Base-by-base conservation (phyloP, 345 rosid species). In the Pugionium cornutum region DNA sequence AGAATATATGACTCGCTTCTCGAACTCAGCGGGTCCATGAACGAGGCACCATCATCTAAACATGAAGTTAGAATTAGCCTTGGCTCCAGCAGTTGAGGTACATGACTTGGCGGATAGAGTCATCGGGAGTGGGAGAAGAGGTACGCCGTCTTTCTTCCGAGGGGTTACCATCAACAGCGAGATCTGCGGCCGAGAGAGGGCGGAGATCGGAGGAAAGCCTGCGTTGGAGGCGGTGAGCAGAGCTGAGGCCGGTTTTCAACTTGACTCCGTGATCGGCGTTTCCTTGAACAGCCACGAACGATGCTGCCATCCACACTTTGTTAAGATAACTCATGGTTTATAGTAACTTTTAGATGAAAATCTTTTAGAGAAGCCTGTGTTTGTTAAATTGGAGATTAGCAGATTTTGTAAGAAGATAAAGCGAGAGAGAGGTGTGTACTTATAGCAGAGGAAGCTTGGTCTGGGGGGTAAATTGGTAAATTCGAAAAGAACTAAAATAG, bases 71-170 rank as follows among this genome's bases (percentile, higher is more conserved):
- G 5, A 44, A 18, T 62, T 45, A 80, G 58, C 85, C 83, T 75
- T 84, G 96, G 26, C 91, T 88, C 98, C 98, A 91, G 77, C 98
- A 92, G 64, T 79, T 89, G 36, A 92, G 67, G 83, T 84, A 88
- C 98, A 92, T 92, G 52, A 89, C 92, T 37, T 73, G 84, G 25
- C 83, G 86, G 64, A 89, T 48, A 6, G 97, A 83, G 52, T 89
- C 98, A 8, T 92, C 98, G 2, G 74, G 32, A 62, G 83, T 67
- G 28, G 75, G 43, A 67, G 75, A 41, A 58, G 84, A 70, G 9
- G 68, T 55, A 18, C 56, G 67, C 1, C 53, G 67, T 44, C 64
- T 69, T 3, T 75, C 75, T 8, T 65, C 79, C 0, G 57, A 2
- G 0, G 58, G 63, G 35, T 56, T 6, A 7, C 31, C n/a, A 0